Evolutionary conservation across 768 basidiomycete genomes (phyloP).

Genomic region (Clitopilus hobsonii): DNA sequence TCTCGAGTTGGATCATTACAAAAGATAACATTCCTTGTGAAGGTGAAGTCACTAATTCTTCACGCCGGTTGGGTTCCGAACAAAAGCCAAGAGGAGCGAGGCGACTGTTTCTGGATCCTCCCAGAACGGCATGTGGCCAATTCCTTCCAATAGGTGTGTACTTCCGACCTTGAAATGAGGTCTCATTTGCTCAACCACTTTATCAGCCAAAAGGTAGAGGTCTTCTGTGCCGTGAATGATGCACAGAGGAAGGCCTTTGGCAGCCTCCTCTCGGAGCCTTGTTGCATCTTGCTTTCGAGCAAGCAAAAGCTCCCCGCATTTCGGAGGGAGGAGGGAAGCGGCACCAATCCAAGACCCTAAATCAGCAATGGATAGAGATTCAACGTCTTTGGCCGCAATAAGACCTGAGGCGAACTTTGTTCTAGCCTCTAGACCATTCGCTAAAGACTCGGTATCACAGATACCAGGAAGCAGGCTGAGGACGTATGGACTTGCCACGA

Average conservation of each 20-base stretch:
- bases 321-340: conserved; percentile 1
- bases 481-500: conserved; percentile 9
- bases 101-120: conserved; percentile 9
- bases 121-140: conserved; percentile 9
- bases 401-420: conserved; percentile 6
- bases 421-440: conserved; percentile 3
- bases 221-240: conserved; percentile 9
- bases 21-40: no score
- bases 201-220: conserved; percentile 1
- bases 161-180: conserved; percentile 8
- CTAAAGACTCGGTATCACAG: conserved; percentile 1
- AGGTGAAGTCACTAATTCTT: no score
- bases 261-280: conserved; percentile 8
- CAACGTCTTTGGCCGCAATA: conserved; percentile 1
- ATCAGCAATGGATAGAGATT: conserved; percentile 4
- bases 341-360: conserved; percentile 8
- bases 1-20: no score
- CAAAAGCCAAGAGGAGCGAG: conserved; percentile 3
- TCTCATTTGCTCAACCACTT: conserved; percentile 5
- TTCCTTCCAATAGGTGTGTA: conserved; percentile 3
- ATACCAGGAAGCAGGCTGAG: conserved; percentile 9
- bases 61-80: no score
- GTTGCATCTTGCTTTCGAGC: conserved; percentile 6
- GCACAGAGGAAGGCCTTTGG: conserved; percentile 9
- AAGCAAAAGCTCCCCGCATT: conserved; percentile 5